These are phyloP conservation scores for Rhodotorula mucilaginosa DNA, from an alignment of 1,284 basidiomycete species.

Conservation along the genomic window DNA sequence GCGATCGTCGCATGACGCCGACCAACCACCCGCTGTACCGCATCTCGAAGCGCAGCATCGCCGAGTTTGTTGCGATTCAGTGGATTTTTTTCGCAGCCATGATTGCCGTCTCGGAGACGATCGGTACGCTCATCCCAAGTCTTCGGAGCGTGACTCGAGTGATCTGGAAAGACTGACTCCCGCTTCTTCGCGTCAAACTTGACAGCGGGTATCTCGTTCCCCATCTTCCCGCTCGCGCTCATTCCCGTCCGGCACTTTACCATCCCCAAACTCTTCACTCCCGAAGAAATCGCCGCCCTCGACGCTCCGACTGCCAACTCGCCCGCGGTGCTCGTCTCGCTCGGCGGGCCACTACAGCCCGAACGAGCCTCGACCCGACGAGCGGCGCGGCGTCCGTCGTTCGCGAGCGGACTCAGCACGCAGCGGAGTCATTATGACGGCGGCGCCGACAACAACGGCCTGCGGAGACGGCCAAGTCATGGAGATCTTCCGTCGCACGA, in stretches of 20 bases:
- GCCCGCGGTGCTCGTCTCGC: slow-evolving; percentile 42
- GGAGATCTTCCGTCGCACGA: background rate
- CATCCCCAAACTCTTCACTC: slow-evolving; percentile 74
- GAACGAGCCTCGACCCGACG: slow-evolving; percentile 2
- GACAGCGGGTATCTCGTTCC: slow-evolving; percentile 43
- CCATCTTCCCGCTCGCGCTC: slow-evolving; percentile 65
- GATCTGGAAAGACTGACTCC: background rate
- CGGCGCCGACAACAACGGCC: background rate
- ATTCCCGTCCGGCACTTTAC: slow-evolving; percentile 75
- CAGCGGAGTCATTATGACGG: background rate
- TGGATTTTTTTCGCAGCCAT: slow-evolving; percentile 83
- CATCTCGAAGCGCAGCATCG: slow-evolving; percentile 71
- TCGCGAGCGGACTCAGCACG: background rate
- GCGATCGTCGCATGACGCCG: slow-evolving; percentile 66
- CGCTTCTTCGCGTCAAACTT: background rate
- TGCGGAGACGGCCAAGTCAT: background rate
- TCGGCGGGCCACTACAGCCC: slow-evolving; percentile 40
- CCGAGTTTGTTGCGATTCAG: slow-evolving; percentile 76
- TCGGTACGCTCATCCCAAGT: slow-evolving; percentile 57
- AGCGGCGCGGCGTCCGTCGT: background rate
- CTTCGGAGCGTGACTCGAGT: background rate
- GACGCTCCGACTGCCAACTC: slow-evolving; percentile 50
- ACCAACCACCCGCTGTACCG: slow-evolving; percentile 66
- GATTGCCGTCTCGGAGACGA: slow-evolving; percentile 88
- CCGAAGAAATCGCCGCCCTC: slow-evolving; percentile 75